phyloP scores from a whole-genome alignment of 805 yeast genomes.

The Wickerhamomyces pijperi region DNA sequence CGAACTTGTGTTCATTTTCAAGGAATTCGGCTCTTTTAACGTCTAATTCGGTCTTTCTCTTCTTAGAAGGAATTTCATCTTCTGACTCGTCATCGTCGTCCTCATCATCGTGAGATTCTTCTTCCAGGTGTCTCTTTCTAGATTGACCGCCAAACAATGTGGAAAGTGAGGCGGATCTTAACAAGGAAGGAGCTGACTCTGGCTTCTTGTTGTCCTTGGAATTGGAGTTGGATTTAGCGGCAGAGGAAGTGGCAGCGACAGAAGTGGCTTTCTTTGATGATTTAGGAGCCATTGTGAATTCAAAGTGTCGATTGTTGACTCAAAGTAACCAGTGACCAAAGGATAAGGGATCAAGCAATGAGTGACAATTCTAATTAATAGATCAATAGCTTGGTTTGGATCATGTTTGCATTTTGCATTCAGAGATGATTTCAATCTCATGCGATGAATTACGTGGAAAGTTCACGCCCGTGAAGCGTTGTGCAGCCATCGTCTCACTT shows the following conservation, averaged over 20 bases:
- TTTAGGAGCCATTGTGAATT: not conserved
- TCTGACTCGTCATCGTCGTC: constrained; percentile 5
- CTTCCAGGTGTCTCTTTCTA: not conserved
- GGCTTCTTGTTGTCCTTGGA: not conserved
- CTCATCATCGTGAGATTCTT: not conserved
- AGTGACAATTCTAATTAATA: no score
- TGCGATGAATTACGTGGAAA: no score
- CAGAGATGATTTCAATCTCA: no score
- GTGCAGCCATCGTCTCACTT: no score
- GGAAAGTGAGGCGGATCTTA: constrained; percentile 12
- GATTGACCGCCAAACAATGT: constrained; percentile 10
- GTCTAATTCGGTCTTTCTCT: constrained; percentile 16
- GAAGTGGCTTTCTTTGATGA: not conserved
- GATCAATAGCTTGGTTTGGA: no score
- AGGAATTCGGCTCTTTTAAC: constrained; percentile 17
- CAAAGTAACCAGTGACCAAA: no score
- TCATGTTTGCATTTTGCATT: no score
- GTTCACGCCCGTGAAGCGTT: no score
- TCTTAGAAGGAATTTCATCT: constrained; percentile 7
- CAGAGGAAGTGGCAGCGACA: no score
- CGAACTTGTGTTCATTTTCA: constrained; percentile 47
- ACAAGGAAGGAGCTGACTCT: not conserved
- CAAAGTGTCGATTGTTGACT: no score
- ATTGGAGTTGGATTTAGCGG: no score
- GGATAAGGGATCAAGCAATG: no score